phyloP scores from a whole-genome alignment of 163 green algal species.

The Scenedesmus sp. region DNA sequence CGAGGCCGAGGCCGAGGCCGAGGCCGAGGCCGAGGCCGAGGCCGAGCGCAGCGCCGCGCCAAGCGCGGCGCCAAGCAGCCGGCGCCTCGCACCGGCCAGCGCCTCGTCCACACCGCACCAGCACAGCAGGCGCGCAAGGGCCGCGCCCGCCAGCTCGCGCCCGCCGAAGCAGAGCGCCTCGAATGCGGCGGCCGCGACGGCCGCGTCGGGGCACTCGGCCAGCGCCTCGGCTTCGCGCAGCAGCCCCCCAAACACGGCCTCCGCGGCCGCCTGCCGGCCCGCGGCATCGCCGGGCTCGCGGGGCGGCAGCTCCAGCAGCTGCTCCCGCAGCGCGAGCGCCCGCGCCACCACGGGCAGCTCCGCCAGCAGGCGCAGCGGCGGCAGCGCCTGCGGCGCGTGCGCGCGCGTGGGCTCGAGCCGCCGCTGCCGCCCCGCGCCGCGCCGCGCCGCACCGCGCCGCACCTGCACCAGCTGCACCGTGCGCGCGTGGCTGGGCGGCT shows the following conservation, averaged over 20 bases:
- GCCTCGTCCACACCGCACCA: conserved; percentile 21
- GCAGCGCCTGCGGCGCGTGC: conserved; percentile 6
- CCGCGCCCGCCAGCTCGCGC: conserved; percentile 1
- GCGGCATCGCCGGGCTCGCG: conserved; percentile 3
- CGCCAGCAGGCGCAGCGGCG: neutral
- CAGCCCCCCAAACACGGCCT: conserved; percentile 27
- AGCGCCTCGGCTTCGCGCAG: conserved; percentile 3
- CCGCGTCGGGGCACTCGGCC: conserved; percentile 6
- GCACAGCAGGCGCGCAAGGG: neutral
- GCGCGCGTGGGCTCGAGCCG: neutral
- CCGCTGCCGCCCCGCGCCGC: neutral
- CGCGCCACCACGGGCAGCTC: too few relatives aligned
- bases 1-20: too few relatives aligned
- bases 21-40: too few relatives aligned
- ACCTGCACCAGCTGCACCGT: neutral
- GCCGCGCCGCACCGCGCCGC: neutral
- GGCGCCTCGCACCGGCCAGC: neutral
- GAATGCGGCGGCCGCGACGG: conserved; percentile 1
- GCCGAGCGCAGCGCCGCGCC: neutral
- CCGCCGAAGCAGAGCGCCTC: conserved; percentile 1
- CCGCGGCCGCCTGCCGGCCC: neutral
- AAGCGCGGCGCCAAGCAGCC: neutral
- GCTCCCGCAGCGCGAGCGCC: neutral
- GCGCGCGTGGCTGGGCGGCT: too few relatives aligned
- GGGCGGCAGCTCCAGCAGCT: neutral